These are phyloP conservation scores for Eucalyptus dawsonii DNA, from an alignment of 345 rosid species.

Conservation along the genomic window DNA sequence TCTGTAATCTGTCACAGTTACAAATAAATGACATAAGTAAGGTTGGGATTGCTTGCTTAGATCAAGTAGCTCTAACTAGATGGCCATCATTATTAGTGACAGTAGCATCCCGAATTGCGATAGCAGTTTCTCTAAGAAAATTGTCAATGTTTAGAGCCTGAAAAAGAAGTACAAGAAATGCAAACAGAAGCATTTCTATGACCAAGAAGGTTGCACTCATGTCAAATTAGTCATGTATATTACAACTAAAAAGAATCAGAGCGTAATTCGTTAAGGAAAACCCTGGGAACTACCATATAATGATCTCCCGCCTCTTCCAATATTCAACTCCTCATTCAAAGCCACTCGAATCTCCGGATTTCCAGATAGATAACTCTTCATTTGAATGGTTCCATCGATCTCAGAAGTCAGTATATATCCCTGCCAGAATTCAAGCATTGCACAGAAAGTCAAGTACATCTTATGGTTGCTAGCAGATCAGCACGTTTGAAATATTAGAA, in stretches of 20 bases:
- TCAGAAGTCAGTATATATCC: conserved; percentile 97
- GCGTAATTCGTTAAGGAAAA: neutral
- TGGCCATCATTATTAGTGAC: neutral
- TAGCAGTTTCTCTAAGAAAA: neutral
- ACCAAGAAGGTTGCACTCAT: neutral
- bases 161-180: neutral
- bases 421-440: conserved; percentile 17
- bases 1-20: conserved; percentile 56
- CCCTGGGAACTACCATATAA: conserved; percentile 41
- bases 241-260: neutral
- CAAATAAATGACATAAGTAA: neutral
- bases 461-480: neutral
- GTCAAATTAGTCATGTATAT: neutral
- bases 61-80: neutral
- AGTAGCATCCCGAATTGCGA: neutral
- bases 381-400: conserved; percentile 99
- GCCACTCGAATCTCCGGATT: conserved; percentile 97
- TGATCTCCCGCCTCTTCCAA: conserved; percentile 77
- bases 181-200: neutral
- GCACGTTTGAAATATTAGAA: neutral
- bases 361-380: conserved; percentile 97
- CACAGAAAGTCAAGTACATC: neutral
- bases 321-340: conserved; percentile 84
- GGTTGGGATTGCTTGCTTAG: neutral
- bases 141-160: neutral